Evolutionary conservation across 2,329 filamentous ascomycete species (phyloP), one percentile per base, ranked within the genome.

Genomic region (Aspergillus sclerotialis): DNA sequence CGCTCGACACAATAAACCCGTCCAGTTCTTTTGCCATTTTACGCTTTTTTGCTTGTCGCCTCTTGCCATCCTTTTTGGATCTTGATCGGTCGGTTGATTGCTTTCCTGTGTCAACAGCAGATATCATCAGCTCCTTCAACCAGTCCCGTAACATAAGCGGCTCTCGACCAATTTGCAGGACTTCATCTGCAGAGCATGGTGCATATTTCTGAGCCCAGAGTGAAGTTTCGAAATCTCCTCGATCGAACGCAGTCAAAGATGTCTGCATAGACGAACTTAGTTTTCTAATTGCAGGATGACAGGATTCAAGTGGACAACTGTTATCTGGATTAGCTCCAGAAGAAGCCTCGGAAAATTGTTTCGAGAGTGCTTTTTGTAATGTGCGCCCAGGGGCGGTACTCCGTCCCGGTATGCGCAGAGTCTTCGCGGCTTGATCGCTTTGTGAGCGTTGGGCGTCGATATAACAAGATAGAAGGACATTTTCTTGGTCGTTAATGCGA

Each of bases 121-220:
- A 76, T 0, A 98, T 80, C 38, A 78, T 83, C 29, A 94, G 70
- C 21, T 73, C 78, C 38, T 76, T 71, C 6, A 98, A 67, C 92
- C 92, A 98, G 39, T 90, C 77, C 37, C 79, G 80, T 15, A 98
- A 63, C 7, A 90, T 65, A 2, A 69, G 52, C 1, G 78, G 78
- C 56, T 95, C 86, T 28, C 68, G 73, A 2, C 83, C 82, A 11
- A 68, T 58, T 50, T 95, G 89, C 8, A 98, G 67, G 1, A 96
- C 80, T 38, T 90, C 78, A 4, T 67, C 67, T 2, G 86, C 79
- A 23, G 63, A 68, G 16, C 59, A 63, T 0, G 92, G 92, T 0
- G 84, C 77, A 61, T 96, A 94, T 52, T 96, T 95, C 26, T 90
- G 81, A 2, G 71, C 59, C 92, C 92, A 98, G 7, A 77, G 63